phyloP scores from a whole-genome alignment of 2,329 filamentous ascomycete genomes.

The Malbranchea cinnamomea region DNA sequence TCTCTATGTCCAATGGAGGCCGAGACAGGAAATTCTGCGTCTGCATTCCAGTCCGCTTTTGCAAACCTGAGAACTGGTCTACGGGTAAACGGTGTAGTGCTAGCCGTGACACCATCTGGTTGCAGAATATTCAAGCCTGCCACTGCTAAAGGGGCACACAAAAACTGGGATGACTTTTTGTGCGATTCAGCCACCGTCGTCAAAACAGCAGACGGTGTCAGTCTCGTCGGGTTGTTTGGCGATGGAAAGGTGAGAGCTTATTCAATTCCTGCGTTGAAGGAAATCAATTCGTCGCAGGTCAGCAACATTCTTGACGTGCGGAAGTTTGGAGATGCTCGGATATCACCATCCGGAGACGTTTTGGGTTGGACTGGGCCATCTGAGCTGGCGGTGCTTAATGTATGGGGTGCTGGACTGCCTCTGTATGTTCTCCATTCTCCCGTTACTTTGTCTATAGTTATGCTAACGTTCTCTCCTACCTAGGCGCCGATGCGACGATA shows the following conservation, averaged over 20 bases:
- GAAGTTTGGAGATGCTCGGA: slow-evolving; percentile 52
- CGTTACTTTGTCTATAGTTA: neutral
- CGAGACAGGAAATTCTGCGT: slow-evolving; percentile 59
- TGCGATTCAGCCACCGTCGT: slow-evolving; percentile 71
- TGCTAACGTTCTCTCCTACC: neutral
- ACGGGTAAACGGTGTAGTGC: slow-evolving; percentile 64
- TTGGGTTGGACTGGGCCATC: slow-evolving; percentile 81
- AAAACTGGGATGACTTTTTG: slow-evolving; percentile 67
- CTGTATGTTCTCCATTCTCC: slow-evolving; percentile 34
- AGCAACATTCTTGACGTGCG: slow-evolving; percentile 54
- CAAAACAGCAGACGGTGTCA: slow-evolving; percentile 60
- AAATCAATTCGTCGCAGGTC: slow-evolving; percentile 56
- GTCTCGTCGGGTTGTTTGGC: slow-evolving; percentile 70
- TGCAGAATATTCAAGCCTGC: slow-evolving; percentile 81
- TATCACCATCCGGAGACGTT: slow-evolving; percentile 66
- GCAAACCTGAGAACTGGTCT: slow-evolving; percentile 59
- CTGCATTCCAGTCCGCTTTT: slow-evolving; percentile 60
- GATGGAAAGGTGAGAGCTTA: slow-evolving; percentile 68
- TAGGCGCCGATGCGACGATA: slow-evolving; percentile 46
- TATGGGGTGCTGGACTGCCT: slow-evolving; percentile 61
- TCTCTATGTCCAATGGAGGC: slow-evolving; percentile 66
- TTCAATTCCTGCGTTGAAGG: slow-evolving; percentile 74
- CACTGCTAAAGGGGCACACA: slow-evolving; percentile 76
- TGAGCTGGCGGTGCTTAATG: slow-evolving; percentile 66
- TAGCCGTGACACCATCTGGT: slow-evolving; percentile 60